These are phyloP conservation scores for Lavandula angustifolia DNA, from an alignment of 257 asterid species.

Conservation along the genomic window DNA sequence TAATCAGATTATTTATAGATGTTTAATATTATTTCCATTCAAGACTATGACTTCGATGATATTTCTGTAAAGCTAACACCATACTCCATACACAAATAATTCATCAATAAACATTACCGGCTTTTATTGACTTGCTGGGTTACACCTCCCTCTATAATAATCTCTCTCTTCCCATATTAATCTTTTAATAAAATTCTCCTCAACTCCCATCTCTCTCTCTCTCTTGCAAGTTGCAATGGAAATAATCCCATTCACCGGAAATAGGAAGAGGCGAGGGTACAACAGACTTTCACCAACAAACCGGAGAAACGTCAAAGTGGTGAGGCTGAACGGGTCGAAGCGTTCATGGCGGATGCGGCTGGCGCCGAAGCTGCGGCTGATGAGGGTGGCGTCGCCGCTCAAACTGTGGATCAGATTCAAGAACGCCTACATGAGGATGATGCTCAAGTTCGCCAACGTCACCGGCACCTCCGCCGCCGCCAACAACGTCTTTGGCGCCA, in stretches of 20 bases:
- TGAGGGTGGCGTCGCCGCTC: slow-evolving; percentile 34
- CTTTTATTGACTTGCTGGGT: slow-evolving; percentile 29
- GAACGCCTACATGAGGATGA: slow-evolving; percentile 47
- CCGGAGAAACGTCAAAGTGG: slow-evolving; percentile 26
- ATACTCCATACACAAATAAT: not conserved
- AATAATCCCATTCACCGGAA: slow-evolving; percentile 21
- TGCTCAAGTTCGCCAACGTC: slow-evolving; percentile 35
- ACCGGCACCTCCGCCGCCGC: slow-evolving; percentile 30
- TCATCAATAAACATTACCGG: not conserved
- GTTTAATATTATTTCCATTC: not conserved
- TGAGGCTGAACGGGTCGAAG: slow-evolving; percentile 27
- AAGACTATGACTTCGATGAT: not conserved
- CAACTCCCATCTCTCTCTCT: not conserved
- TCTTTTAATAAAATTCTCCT: not conserved
- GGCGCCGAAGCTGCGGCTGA: slow-evolving; percentile 39
- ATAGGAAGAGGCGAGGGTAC: slow-evolving; percentile 37
- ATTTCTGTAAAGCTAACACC: not conserved
- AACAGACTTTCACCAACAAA: slow-evolving; percentile 28
- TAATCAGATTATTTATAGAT: no score
- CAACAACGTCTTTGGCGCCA: slow-evolving; percentile 31
- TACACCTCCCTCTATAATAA: not conserved
- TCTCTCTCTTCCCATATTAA: slow-evolving; percentile 13
- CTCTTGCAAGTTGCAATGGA: slow-evolving; percentile 40
- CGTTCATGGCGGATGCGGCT: slow-evolving; percentile 39
- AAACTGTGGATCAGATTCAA: slow-evolving; percentile 44